phyloP scores from a whole-genome alignment of 2,329 filamentous ascomycete species.

The Chrysoporthe cubensis region DNA sequence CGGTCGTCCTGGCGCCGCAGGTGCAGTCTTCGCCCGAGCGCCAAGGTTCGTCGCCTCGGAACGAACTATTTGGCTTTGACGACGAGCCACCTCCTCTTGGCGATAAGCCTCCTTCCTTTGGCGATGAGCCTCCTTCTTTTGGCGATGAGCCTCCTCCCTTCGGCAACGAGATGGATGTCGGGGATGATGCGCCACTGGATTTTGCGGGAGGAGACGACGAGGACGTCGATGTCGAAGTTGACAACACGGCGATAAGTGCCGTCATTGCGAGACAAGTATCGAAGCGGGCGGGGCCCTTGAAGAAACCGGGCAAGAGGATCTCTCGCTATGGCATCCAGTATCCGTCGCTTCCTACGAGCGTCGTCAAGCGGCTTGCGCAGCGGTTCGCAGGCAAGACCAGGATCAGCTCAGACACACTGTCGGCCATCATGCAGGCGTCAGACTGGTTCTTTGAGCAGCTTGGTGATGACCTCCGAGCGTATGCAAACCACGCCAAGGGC shows the following conservation, averaged over 20 bases:
- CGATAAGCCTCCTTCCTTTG: neutral
- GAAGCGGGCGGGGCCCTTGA: conserved; percentile 27
- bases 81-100: neutral
- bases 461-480: conserved; percentile 77
- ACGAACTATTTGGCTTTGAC: conserved; percentile 33
- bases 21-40: conserved; percentile 27
- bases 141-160: conserved; percentile 2
- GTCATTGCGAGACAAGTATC: conserved; percentile 1
- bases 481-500: conserved; percentile 74
- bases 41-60: conserved; percentile 26
- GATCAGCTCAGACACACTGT: conserved; percentile 73
- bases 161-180: conserved; percentile 6
- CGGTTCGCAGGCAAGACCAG: conserved; percentile 72
- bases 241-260: conserved; percentile 16
- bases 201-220: conserved; percentile 26
- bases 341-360: conserved; percentile 71
- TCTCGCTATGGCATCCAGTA: conserved; percentile 78
- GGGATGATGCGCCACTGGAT: conserved; percentile 17
- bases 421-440: conserved; percentile 76
- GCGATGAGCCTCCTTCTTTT: neutral
- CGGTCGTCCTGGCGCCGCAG: conserved; percentile 51
- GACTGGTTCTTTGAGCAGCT: conserved; percentile 94
- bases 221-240: conserved; percentile 26
- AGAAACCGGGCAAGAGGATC: conserved; percentile 55
- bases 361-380: conserved; percentile 75